A percentile compares a stretch with the other conserved stretches of the same genome.
These are phyloP conservation scores for Cunninghamia lanceolata DNA, from an alignment of 75 land plant genomes.

Conservation along the genomic window DNA sequence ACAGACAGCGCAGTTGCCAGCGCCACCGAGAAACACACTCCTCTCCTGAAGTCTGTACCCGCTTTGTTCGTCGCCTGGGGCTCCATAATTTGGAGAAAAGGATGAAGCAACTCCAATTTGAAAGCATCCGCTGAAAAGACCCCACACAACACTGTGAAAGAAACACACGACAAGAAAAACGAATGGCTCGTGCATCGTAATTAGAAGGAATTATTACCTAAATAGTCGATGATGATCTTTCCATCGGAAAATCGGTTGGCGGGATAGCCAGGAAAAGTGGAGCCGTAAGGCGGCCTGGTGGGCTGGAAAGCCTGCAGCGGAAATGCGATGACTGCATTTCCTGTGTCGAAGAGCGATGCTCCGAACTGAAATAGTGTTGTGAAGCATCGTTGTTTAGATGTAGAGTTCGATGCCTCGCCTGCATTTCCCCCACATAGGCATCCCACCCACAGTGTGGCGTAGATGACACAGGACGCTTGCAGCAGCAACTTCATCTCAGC, in stretches of 20 bases:
- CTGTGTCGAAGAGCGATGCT: not conserved
- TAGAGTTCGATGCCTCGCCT: not conserved
- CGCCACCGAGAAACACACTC: not conserved
- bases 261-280: not conserved
- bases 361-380: constrained; percentile 1
- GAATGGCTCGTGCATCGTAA: not conserved
- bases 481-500: too few relatives aligned
- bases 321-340: not conserved
- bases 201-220: not conserved
- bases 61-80: not conserved
- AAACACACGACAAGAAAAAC: not conserved
- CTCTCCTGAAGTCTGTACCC: not conserved
- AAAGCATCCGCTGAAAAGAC: not conserved
- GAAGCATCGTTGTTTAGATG: not conserved
- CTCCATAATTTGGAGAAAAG: not conserved
- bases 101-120: not conserved
- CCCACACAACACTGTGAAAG: not conserved
- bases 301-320: not conserved
- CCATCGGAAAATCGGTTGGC: not conserved
- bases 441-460: not conserved
- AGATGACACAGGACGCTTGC: not conserved
- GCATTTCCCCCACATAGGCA: not conserved
- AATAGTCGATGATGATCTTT: not conserved
- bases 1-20: not conserved
- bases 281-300: not conserved